Evolutionary conservation across 768 basidiomycete genomes (phyloP), one percentile per base, ranked within the genome.

Genomic region (Psilocybe azurescens): DNA sequence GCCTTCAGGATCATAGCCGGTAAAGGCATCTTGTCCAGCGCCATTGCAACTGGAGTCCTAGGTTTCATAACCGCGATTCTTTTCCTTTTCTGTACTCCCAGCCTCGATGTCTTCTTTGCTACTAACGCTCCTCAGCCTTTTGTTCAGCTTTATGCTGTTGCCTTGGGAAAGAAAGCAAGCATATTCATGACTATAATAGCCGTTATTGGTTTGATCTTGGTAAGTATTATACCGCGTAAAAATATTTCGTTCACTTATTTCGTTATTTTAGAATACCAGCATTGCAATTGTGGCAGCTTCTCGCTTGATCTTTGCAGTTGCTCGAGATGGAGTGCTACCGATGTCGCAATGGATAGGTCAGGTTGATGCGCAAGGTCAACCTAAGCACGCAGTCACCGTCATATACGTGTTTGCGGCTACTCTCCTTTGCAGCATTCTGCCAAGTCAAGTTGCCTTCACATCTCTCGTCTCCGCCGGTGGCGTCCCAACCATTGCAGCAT

Each of bases 311-410:
- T 97, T 92, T 69, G 95, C 95, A 8, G 91, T 97, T 49, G 95
- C 95, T n/a, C 89, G 95, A 56, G 95, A 97, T 67, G 95, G 95
- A 30, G 93, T 96, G 0, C 79, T 97, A 10, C 95, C 95, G 0
- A 72, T 92, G 51, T 94, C 92, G 0, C 62, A 77, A 11, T 97
- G 94, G 95, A 90, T 97, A 56, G 88, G 91, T 48, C 76, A 81
- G 62, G 91, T 96, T 46, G 88, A 91, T 53, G 64, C 74, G 0
- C 74, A 82, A 14, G 89, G 91, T 1, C 91, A 95, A 68, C 95
- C 95, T 0, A 83, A 79, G 58, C 89, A 94, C 71, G 95, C 95
- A 11, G 88, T 96, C 16, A 93, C 93, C 2, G 88, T 96, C 67
- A 95, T 96, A 72, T 92, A 86, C 69, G 69, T 91, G 62, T 94